phyloP scores from a whole-genome alignment of 108 stramenopile genomes.

The Nitzschia putrida region DNA sequence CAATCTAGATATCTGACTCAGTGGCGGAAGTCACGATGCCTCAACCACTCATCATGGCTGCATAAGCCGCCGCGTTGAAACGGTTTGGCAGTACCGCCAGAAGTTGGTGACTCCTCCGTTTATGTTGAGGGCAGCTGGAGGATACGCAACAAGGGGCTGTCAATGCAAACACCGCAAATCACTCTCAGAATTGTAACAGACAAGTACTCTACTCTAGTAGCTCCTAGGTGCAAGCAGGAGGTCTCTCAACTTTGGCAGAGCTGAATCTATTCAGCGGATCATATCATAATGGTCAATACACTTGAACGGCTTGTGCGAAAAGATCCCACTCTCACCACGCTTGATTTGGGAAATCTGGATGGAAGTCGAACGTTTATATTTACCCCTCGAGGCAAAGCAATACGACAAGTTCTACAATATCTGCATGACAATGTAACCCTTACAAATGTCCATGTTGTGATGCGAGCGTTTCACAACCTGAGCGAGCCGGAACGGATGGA shows the following conservation, averaged over 20 bases:
- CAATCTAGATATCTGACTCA: no score
- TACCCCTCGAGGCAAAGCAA: no score
- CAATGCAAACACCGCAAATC: background rate
- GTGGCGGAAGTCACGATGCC: no score
- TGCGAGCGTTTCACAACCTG: slow-evolving; percentile 4
- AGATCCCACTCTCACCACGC: slow-evolving; percentile 9
- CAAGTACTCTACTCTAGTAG: background rate
- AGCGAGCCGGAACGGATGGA: background rate
- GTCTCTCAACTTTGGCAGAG: no score
- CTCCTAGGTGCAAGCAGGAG: no score
- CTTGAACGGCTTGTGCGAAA: background rate
- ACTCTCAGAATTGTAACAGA: background rate
- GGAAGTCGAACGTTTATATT: background rate
- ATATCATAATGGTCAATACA: background rate
- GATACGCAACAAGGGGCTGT: no score
- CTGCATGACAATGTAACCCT: slow-evolving; percentile 2
- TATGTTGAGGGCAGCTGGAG: no score
- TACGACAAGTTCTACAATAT: slow-evolving; percentile 9
- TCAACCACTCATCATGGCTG: no score
- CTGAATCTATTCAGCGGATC: no score
- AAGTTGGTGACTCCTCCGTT: no score
- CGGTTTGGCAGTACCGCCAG: no score
- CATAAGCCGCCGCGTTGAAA: no score
- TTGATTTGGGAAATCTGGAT: slow-evolving; percentile 1
- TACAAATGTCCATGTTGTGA: slow-evolving; percentile 4